Base-by-base conservation (phyloP, 106 monocot species). In the Xerophyta viscosa region DNA sequence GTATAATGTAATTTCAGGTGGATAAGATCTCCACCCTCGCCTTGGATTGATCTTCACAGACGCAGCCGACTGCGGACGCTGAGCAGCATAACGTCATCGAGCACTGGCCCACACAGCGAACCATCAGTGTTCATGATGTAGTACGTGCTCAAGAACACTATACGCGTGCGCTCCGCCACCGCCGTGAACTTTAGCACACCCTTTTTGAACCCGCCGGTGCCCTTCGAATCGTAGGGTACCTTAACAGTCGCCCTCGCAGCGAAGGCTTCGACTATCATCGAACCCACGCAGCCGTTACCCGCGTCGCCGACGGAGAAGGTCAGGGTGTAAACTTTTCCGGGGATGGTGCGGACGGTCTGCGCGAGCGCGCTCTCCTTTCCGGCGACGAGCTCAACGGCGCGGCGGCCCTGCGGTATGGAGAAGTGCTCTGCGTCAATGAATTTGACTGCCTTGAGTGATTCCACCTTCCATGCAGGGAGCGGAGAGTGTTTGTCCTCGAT, bases 401-500 rank as follows among this genome's bases (percentile, higher is more conserved):
- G 69, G 12, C 33, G 46, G 12, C 83, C 83, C 12, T 46, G 61
- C 15, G 77, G 77, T 51, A 83, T 65, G 0, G 61, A 52, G 70
- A 73, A 83, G 57, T 83, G 77, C 8, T 41, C 69, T 8, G 70
- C 17, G 54, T 83, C 83, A 4, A 77, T 63, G 70, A 77, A 73
- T 46, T 83, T 83, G 42, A 74, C 77, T 20, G 83, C 68, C 62
- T 83, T 83, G 56, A 73, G 61, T 8, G 82, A 82, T 17, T 53
- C 61, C 39, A 82, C 66, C 31, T 48, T 73, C 82, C 82, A 82
- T 15, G 50, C 76, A 1, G 81, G 81, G 21, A 82, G 67, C 1
- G 81, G 76, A n/a, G 81, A 82, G 72, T 77, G 77, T 43, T 52
- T 56, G 63, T 78, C 83, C 52, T 78, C 77, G 45, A 74, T 70